These are phyloP conservation scores for Penicillium turbatum DNA, from an alignment of 495 filamentous ascomycete genomes.

Conservation along the genomic window DNA sequence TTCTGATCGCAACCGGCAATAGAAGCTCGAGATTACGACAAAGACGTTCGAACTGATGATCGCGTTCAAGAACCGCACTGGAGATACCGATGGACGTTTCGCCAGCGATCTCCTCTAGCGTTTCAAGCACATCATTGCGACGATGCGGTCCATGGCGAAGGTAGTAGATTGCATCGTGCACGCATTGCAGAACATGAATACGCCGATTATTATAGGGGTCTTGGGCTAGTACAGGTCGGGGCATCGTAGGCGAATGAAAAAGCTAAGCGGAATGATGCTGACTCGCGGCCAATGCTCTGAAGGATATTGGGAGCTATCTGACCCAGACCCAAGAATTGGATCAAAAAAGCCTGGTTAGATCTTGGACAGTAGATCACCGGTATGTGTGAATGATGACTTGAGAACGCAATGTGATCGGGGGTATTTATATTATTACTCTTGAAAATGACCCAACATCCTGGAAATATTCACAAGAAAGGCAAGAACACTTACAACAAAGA, in stretches of 20 bases:
- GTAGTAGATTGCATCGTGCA: constrained; percentile 2
- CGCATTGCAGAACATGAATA: neutral
- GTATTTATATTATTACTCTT: neutral
- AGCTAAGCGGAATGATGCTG: too few species aligned
- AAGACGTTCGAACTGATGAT: neutral
- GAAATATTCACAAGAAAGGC: neutral
- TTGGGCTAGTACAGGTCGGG: neutral
- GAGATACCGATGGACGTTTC: neutral
- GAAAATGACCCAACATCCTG: neutral
- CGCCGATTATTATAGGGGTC: neutral
- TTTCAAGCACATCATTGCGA: neutral
- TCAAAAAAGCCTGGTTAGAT: too few species aligned
- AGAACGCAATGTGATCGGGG: neutral
- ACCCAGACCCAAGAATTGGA: too few species aligned
- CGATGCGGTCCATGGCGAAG: constrained; percentile 1
- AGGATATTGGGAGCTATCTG: too few species aligned
- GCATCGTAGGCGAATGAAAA: neutral
- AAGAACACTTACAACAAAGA: neutral
- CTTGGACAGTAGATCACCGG: too few species aligned
- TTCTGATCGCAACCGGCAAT: neutral
- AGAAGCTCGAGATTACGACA: neutral
- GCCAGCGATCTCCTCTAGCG: neutral
- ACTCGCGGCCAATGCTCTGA: too few species aligned
- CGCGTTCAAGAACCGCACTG: neutral
- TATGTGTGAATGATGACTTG: neutral